phyloP scores from a whole-genome alignment of 768 basidiomycete genomes.

The Russula dissimulans region DNA sequence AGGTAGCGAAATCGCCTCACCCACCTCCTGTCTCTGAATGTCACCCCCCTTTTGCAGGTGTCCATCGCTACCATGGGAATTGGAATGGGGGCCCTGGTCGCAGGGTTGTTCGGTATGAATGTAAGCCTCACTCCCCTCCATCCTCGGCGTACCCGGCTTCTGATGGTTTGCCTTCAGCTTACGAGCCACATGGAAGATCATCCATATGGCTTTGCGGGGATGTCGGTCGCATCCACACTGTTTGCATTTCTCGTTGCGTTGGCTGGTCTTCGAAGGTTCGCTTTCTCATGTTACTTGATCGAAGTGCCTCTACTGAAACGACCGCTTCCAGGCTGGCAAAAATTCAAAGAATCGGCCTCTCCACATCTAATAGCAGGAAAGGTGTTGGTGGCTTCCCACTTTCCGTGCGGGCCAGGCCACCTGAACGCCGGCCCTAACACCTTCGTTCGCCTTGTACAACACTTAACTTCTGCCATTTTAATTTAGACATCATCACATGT shows the following conservation, averaged over 20 bases:
- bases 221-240: slow-evolving; percentile 50
- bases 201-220: slow-evolving; percentile 63
- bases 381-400: slow-evolving; percentile 2
- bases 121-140: slow-evolving; percentile 38
- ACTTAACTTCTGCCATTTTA: background rate
- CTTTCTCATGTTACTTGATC: slow-evolving; percentile 7
- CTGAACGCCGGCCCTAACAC: background rate
- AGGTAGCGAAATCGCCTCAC: slow-evolving; percentile 36
- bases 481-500: slow-evolving; percentile 13
- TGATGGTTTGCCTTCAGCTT: slow-evolving; percentile 37
- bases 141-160: slow-evolving; percentile 7
- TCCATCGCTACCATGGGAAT: slow-evolving; percentile 94
- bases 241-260: slow-evolving; percentile 55
- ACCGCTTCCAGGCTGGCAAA: slow-evolving; percentile 31
- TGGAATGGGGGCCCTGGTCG: slow-evolving; percentile 81
- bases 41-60: slow-evolving; percentile 36
- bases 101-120: slow-evolving; percentile 95
- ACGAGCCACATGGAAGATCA: slow-evolving; percentile 63
- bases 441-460: background rate
- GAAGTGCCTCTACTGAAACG: slow-evolving; percentile 3
- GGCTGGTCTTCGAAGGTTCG: slow-evolving; percentile 54
- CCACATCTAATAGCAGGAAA: slow-evolving; percentile 7
- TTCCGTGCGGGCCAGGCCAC: background rate
- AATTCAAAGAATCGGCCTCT: slow-evolving; percentile 19
- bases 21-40: background rate